Evolutionary conservation across 2,329 filamentous ascomycete genomes (phyloP), one percentile per base, ranked within the genome.

Genomic region (Xylariomycetidae sp.): DNA sequence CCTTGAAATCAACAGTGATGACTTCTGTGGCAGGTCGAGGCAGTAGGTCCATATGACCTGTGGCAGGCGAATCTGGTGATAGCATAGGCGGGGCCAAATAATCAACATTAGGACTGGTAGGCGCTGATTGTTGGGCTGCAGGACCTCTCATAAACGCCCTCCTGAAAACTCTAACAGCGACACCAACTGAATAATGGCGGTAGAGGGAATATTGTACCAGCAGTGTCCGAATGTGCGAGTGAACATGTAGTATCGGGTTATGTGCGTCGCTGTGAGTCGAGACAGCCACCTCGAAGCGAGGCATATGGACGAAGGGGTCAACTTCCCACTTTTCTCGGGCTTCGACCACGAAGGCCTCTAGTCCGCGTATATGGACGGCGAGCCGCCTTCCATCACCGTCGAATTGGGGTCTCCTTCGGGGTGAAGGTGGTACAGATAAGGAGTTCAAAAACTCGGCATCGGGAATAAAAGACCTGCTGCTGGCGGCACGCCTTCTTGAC

Each of bases 321-420:
- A 79, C 67, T 55, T 96, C 88, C 59, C 88, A 83, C 42, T 80
- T 84, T 41, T 96, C 87, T 3, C 83, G 74, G 0, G 84, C 85
- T 56, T 98, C 92, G 30, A 97, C 82, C 30, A 97, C 85, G 49
- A 92, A 90, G 0, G 83, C 88, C 58, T 97, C 92, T 4, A 98
- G 69, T 1, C 88, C 88, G 40, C 85, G 80, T 23, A 85, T 76
- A 53, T 94, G 85, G 16, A 97, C 62, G 4, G 85, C 80, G 17
- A 98, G 64, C 19, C 87, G 80, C 38, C 92, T 77, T 2, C 89
- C 89, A 61, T 98, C 90, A 10, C 74, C 74, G 2, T 63, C 55
- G n/a, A 64, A 63, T 34, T 73, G 69, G 33, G 42, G 68, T 44
- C 74, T 79, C 54, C 74, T 75, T 41, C 62, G 73, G 5, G 73